Evolutionary conservation across 106 monocot species (phyloP).

Genomic region (Phalaenopsis aphrodite): DNA sequence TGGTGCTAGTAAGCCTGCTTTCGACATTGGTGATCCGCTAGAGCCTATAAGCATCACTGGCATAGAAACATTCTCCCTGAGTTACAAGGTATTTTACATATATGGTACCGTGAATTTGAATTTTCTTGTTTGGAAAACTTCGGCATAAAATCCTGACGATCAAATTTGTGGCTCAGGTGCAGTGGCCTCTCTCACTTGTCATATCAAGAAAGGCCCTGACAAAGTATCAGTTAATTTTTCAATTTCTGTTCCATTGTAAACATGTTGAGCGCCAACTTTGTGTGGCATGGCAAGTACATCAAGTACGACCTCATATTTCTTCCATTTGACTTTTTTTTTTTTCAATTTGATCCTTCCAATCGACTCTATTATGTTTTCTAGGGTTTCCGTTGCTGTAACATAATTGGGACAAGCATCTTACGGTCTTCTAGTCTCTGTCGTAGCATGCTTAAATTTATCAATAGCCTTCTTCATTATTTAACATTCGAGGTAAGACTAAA

Average conservation of each 20-base stretch:
- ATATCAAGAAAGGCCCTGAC: slow-evolving; percentile 87
- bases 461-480: slow-evolving; percentile 93
- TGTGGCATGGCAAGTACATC: slow-evolving; percentile 95
- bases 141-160: not conserved
- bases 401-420: slow-evolving; percentile 59
- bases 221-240: slow-evolving; percentile 95
- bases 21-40: slow-evolving; percentile 24
- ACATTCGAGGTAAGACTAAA: slow-evolving; percentile 73
- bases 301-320: slow-evolving; percentile 41
- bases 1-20: slow-evolving; percentile 16
- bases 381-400: slow-evolving; percentile 69
- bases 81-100: slow-evolving; percentile 63
- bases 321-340: not conserved
- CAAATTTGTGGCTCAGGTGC: slow-evolving; percentile 42
- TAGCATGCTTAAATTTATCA: slow-evolving; percentile 94
- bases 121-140: not conserved
- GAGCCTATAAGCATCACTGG: slow-evolving; percentile 65
- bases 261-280: slow-evolving; percentile 92
- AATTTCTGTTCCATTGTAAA: slow-evolving; percentile 90
- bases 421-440: slow-evolving; percentile 90
- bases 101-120: not conserved
- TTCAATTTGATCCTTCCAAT: slow-evolving; percentile 2
- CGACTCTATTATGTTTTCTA: slow-evolving; percentile 18
- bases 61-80: slow-evolving; percentile 81
- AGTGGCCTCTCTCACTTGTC: slow-evolving; percentile 93